Conservation (phyloP, 2,329 filamentous ascomycete genomes). For the Pyricularia grisea region DNA sequence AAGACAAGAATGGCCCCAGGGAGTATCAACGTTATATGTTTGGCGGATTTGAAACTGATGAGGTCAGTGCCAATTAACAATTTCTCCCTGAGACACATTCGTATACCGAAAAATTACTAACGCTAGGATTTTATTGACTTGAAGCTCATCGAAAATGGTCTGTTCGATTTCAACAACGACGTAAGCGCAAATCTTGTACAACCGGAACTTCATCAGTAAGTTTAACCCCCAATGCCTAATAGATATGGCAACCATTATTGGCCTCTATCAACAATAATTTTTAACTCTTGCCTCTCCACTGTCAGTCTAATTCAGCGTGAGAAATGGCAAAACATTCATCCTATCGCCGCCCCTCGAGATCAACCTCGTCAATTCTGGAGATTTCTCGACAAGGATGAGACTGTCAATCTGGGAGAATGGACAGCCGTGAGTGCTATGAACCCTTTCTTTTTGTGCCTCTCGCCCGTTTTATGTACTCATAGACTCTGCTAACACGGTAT, state of each 20-base stretch:
- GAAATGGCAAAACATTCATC: not conserved
- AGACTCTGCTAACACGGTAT: not conserved
- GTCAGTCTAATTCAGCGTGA: not conserved
- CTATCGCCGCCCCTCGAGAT: not conserved
- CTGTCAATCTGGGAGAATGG: not conserved
- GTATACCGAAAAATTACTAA: not conserved
- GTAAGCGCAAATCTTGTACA: not conserved
- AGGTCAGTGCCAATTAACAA: not conserved
- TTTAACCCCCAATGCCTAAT: not conserved
- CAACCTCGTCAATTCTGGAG: not conserved
- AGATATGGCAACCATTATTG: not conserved
- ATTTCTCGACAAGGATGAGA: not conserved
- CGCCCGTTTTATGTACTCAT: not conserved
- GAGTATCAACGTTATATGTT: not conserved
- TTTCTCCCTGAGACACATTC: not conserved
- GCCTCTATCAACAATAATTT: not conserved
- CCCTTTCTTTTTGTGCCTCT: not conserved
- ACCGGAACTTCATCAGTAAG: not conserved
- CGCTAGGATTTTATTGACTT: not conserved
- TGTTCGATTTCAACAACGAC: not conserved
- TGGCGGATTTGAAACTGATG: not conserved
- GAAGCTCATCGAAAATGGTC: not conserved
- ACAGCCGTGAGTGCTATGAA: not conserved
- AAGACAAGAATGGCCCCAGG: not conserved
- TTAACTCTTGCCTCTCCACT: not conserved